Percentiles rank a stretch among this genome's conserved stretches.
Conservation (phyloP, 306 rosid species). For the Vigna hirtella region DNA sequence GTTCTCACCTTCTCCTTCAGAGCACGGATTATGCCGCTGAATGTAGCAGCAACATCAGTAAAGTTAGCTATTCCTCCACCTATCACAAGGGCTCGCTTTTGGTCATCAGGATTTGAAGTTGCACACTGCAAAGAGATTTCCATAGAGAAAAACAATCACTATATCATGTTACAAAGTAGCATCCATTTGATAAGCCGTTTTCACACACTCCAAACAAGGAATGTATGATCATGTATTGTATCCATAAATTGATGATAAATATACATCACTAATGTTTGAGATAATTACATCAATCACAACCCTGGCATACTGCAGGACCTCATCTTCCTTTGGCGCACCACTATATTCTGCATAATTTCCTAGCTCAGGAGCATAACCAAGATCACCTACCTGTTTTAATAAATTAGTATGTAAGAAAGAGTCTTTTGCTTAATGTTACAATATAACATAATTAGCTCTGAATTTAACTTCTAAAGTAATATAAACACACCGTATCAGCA, state of each 20-base stretch:
- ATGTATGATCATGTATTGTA: not conserved
- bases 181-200: not conserved
- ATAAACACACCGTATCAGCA: conserved; percentile 78
- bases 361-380: conserved; percentile 92
- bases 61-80: conserved; percentile 99
- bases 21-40: conserved; percentile 91
- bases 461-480: conserved; percentile 36
- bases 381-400: conserved; percentile 85
- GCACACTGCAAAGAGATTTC: conserved; percentile 72
- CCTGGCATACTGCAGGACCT: conserved; percentile 95
- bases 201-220: conserved; percentile 28
- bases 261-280: conserved; percentile 18
- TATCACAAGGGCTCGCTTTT: conserved; percentile 82
- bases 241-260: conserved; percentile 2
- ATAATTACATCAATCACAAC: conserved; percentile 88
- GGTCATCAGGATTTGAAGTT: conserved; percentile 89
- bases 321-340: conserved; percentile 97
- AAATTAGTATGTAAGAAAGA: conserved; percentile 15
- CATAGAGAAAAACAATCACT: not conserved
- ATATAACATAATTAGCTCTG: conserved; percentile 27
- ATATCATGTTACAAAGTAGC: conserved; percentile 8
- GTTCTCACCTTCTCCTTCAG: conserved; percentile 83
- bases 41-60: conserved; percentile 96
- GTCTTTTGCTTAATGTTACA: not conserved
- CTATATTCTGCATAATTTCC: conserved; percentile 98